Evolutionary conservation across 495 filamentous ascomycete genomes (phyloP).

Genomic region (Tuber indicum): DNA sequence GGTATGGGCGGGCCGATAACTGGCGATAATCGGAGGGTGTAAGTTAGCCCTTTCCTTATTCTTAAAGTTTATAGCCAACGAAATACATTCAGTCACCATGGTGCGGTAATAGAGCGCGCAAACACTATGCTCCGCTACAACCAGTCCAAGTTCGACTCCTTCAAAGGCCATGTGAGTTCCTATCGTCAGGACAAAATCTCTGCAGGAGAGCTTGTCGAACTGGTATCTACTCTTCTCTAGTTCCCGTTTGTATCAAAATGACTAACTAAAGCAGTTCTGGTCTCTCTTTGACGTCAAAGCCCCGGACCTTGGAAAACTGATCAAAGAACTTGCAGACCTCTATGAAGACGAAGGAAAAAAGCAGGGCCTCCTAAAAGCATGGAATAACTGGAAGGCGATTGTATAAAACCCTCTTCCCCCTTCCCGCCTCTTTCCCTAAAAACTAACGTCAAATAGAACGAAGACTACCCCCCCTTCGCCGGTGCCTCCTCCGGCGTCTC

Average conservation of each 20-base stretch:
- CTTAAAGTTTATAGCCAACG: not conserved
- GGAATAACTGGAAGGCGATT: slow-evolving; percentile 90
- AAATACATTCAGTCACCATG: slow-evolving; percentile 45
- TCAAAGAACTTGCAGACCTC: slow-evolving; percentile 88
- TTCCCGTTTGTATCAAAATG: not conserved
- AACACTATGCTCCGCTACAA: slow-evolving; percentile 71
- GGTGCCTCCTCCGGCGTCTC: slow-evolving; percentile 47
- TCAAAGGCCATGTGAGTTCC: slow-evolving; percentile 68
- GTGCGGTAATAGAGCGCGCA: slow-evolving; percentile 78
- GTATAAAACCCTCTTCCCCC: slow-evolving; percentile 5
- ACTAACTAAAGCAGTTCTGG: slow-evolving; percentile 45
- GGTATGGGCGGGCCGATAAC: not conserved
- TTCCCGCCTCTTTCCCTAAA: not conserved
- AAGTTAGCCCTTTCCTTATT: slow-evolving; percentile 3
- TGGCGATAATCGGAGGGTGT: slow-evolving; percentile 16
- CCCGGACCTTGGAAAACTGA: slow-evolving; percentile 73
- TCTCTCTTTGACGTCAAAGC: slow-evolving; percentile 71
- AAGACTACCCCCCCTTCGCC: slow-evolving; percentile 83
- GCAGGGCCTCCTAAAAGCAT: slow-evolving; percentile 65
- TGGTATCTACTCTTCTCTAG: slow-evolving; percentile 50
- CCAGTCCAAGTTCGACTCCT: slow-evolving; percentile 60
- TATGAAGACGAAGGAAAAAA: slow-evolving; percentile 76
- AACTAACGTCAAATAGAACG: slow-evolving; percentile 49
- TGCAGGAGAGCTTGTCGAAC: slow-evolving; percentile 69
- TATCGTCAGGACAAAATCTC: slow-evolving; percentile 62